phyloP scores from a whole-genome alignment of 2,329 filamentous ascomycete genomes.

The Fusarium austroafricanum region DNA sequence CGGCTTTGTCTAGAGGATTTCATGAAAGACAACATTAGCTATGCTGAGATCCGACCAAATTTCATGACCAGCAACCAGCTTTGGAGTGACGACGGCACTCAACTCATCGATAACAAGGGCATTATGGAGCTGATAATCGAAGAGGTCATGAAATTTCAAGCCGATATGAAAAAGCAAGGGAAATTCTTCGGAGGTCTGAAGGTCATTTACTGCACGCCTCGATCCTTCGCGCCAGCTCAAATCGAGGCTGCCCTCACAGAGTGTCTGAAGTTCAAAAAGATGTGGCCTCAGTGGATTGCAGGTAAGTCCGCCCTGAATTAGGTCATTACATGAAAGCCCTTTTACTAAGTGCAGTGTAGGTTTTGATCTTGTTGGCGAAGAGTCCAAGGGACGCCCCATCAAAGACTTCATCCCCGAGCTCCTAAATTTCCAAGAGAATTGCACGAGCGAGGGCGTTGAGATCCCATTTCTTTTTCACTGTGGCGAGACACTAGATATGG shows the following conservation, averaged over 20 bases:
- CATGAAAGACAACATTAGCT: slow-evolving; percentile 73
- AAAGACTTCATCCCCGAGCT: slow-evolving; percentile 67
- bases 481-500: slow-evolving; percentile 77
- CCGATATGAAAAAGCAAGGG: slow-evolving; percentile 41
- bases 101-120: slow-evolving; percentile 63
- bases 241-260: slow-evolving; percentile 68
- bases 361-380: slow-evolving; percentile 78
- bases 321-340: too few species aligned
- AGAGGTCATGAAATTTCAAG: slow-evolving; percentile 63
- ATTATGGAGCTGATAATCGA: slow-evolving; percentile 72
- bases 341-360: slow-evolving; percentile 53
- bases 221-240: slow-evolving; percentile 63
- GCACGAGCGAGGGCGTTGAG: slow-evolving; percentile 59
- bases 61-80: slow-evolving; percentile 73
- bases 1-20: slow-evolving; percentile 69
- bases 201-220: slow-evolving; percentile 77
- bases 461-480: slow-evolving; percentile 83
- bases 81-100: slow-evolving; percentile 66
- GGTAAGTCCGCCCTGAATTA: slow-evolving; percentile 56
- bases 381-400: slow-evolving; percentile 69
- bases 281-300: slow-evolving; percentile 70
- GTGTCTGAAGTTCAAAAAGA: slow-evolving; percentile 69
- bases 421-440: slow-evolving; percentile 65
- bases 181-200: slow-evolving; percentile 72
- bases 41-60: slow-evolving; percentile 77